These are phyloP conservation scores for Triticum dicoccoides DNA, from an alignment of 176 grass and related monocot species.

Conservation along the genomic window DNA sequence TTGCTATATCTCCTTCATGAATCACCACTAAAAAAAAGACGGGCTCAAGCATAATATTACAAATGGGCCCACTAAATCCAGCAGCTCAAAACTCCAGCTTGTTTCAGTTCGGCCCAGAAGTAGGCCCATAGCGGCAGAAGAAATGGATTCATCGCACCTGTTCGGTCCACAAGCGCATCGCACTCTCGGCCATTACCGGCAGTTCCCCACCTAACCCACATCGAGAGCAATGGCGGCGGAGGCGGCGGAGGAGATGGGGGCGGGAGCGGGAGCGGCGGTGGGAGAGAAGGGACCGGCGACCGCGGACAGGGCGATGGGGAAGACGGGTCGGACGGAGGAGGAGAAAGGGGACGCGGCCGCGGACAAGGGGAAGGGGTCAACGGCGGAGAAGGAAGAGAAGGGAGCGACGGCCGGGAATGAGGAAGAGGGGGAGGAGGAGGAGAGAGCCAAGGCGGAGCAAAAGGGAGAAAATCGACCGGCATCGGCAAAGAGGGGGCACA, in stretches of 20 bases:
- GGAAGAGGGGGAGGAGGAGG: background rate
- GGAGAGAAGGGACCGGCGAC: background rate
- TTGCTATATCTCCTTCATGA: background rate
- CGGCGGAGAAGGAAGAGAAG: background rate
- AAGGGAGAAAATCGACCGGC: background rate
- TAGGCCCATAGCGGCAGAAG: background rate
- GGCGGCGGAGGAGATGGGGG: background rate
- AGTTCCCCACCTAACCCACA: background rate
- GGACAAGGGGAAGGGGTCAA: background rate
- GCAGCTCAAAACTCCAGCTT: background rate
- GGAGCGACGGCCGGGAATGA: background rate
- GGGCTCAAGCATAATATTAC: background rate
- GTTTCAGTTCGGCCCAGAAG: background rate
- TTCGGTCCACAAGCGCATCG: background rate
- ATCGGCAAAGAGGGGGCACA: background rate
- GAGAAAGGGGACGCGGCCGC: background rate
- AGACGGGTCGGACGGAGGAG: background rate
- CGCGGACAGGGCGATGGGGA: background rate
- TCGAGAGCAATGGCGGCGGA: background rate
- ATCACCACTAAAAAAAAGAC: too few species aligned
- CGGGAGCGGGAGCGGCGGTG: background rate
- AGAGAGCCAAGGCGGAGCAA: background rate
- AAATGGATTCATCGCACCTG: background rate
- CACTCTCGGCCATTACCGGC: background rate
- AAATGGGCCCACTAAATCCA: background rate